phyloP scores from a whole-genome alignment of 192 early-diverging fungal species.

The Fimicolochytrium jonesii region DNA sequence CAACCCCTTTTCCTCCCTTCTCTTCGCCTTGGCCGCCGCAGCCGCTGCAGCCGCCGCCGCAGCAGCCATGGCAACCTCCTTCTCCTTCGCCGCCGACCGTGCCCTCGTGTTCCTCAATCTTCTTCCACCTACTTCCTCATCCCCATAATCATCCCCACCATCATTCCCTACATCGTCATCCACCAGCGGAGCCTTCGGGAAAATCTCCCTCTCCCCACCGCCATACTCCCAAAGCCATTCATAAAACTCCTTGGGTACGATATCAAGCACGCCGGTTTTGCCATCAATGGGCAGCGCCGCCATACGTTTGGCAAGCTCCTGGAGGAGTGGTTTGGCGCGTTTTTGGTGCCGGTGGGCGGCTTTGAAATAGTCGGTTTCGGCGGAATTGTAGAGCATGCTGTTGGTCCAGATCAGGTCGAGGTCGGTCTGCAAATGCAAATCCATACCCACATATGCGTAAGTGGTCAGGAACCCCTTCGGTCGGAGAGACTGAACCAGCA shows the following conservation, averaged over 20 bases:
- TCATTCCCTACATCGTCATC: background rate
- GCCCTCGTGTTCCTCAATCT: conserved; percentile 1
- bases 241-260: conserved; percentile 2
- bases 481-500: background rate
- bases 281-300: conserved; percentile 22
- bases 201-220: conserved; percentile 2
- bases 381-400: conserved; percentile 69
- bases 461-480: background rate
- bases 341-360: conserved; percentile 54
- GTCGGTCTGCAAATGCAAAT: conserved; percentile 48
- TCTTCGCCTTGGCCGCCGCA: no score
- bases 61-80: no score
- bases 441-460: background rate
- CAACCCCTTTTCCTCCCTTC: no score
- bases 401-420: conserved; percentile 68
- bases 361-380: conserved; percentile 67
- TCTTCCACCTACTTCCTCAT: background rate
- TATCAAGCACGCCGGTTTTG: conserved; percentile 24
- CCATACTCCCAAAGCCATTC: conserved; percentile 4
- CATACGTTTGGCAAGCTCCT: conserved; percentile 12
- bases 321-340: conserved; percentile 13
- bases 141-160: background rate
- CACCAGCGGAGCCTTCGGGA: conserved; percentile 9
- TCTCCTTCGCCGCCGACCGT: conserved; percentile 3
- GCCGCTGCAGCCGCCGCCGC: no score